phyloP scores from a whole-genome alignment of 177 flowering plant genomes.

The Tripterygium wilfordii region DNA sequence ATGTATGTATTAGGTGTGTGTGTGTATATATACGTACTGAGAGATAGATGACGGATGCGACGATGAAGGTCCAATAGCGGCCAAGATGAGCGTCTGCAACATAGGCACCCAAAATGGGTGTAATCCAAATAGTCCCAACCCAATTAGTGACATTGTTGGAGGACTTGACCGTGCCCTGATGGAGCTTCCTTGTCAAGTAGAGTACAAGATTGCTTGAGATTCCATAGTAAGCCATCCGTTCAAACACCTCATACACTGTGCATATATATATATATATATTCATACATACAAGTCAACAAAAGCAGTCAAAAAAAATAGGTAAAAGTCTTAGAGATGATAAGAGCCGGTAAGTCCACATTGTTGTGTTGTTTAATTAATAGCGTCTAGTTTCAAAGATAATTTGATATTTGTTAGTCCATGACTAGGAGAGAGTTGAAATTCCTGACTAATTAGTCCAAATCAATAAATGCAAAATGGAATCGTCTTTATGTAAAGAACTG shows the following conservation, averaged over 20 bases:
- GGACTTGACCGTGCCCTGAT: conserved; percentile 63
- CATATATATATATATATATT: background rate
- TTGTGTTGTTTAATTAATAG: no score
- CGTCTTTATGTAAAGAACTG: no score
- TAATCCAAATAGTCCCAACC: conserved; percentile 70
- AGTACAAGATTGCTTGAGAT: conserved; percentile 56
- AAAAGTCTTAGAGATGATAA: no score
- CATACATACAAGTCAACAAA: no score
- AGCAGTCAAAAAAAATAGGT: background rate
- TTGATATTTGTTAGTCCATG: no score
- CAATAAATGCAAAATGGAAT: no score
- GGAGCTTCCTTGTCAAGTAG: conserved; percentile 55
- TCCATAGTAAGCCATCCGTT: conserved; percentile 75
- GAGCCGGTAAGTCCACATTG: no score
- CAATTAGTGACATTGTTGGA: conserved; percentile 70
- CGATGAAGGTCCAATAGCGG: conserved; percentile 66
- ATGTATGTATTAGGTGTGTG: no score
- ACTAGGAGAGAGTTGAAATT: no score
- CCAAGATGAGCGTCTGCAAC: conserved; percentile 73
- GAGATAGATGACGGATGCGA: conserved; percentile 51
- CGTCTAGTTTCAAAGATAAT: no score
- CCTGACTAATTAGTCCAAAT: no score
- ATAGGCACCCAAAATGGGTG: conserved; percentile 69
- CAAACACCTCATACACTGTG: conserved; percentile 65
- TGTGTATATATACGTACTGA: conserved; percentile 24